Conservation (phyloP, 306 rosid genomes). For the Cucumis hystrix region DNA sequence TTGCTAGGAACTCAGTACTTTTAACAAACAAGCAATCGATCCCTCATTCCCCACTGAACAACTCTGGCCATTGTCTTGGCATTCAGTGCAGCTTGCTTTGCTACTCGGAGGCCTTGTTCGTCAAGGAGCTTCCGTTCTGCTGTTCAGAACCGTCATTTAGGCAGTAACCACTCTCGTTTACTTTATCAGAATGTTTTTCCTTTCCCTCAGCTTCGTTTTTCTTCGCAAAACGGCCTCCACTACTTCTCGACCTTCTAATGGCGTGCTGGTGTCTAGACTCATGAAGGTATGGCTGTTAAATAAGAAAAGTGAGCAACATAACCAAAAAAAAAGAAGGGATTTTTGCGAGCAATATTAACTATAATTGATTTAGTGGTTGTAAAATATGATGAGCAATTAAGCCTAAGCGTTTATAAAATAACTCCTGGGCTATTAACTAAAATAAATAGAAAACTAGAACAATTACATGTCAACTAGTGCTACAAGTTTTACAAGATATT, state of each 20-base stretch:
- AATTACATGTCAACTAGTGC: not conserved
- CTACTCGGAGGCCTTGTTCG: slow-evolving; percentile 43
- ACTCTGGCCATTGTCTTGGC: slow-evolving; percentile 16
- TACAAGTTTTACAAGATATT: not conserved
- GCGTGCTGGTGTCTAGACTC: slow-evolving; percentile 99
- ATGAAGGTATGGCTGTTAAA: slow-evolving; percentile 82
- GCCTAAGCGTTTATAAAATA: not conserved
- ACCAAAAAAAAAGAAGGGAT: not conserved
- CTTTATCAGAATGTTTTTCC: slow-evolving; percentile 31
- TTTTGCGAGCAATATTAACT: not conserved
- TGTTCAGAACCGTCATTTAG: slow-evolving; percentile 37
- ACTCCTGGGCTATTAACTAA: not conserved
- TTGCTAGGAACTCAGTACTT: slow-evolving; percentile 31
- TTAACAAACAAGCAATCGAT: slow-evolving; percentile 16
- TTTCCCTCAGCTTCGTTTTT: slow-evolving; percentile 29
- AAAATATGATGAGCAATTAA: not conserved
- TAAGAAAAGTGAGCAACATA: not conserved
- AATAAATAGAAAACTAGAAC: not conserved
- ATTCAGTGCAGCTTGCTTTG: slow-evolving; percentile 15
- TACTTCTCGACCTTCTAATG: slow-evolving; percentile 78
- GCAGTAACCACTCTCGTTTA: slow-evolving; percentile 33
- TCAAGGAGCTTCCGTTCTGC: slow-evolving; percentile 43
- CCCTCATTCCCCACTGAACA: slow-evolving; percentile 4
- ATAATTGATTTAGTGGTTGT: not conserved
- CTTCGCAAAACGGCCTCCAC: slow-evolving; percentile 93